phyloP scores from a whole-genome alignment of 768 basidiomycete genomes.

The Podaxis carcinomalis region DNA sequence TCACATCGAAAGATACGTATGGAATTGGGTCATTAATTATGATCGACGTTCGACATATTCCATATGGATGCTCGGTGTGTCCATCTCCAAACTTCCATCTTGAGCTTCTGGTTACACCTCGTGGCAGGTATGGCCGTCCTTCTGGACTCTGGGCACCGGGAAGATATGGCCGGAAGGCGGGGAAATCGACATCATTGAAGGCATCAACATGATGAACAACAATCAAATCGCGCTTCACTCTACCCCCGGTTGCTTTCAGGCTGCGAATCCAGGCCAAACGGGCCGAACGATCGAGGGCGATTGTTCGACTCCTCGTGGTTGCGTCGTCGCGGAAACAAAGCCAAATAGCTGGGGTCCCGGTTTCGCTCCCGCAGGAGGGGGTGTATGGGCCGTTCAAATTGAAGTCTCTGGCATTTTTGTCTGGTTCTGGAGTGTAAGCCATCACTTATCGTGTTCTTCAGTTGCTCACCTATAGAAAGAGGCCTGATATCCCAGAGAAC shows the following conservation, averaged over 20 bases:
- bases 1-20: conserved; percentile 39
- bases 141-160: conserved; percentile 42
- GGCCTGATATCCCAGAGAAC: conserved; percentile 36
- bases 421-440: conserved; percentile 43
- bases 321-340: conserved; percentile 55
- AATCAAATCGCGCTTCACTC: conserved; percentile 86
- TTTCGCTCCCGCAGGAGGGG: conserved; percentile 69
- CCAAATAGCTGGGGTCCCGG: conserved; percentile 60
- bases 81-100: background rate
- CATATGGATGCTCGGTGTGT: conserved; percentile 49
- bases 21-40: conserved; percentile 40
- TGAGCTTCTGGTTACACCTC: background rate
- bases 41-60: conserved; percentile 42
- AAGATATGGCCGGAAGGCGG: conserved; percentile 40
- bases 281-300: conserved; percentile 50
- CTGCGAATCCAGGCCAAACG: conserved; percentile 34
- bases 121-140: conserved; percentile 42
- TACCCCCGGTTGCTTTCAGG: conserved; percentile 34
- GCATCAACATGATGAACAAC: conserved; percentile 63
- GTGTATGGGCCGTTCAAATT: conserved; percentile 73
- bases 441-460: background rate
- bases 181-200: conserved; percentile 72
- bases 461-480: conserved; percentile 21
- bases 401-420: conserved; percentile 41
- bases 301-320: conserved; percentile 61